These are phyloP conservation scores for Porphyrellus sp. DNA, from an alignment of 1,284 basidiomycete species.

Conservation along the genomic window DNA sequence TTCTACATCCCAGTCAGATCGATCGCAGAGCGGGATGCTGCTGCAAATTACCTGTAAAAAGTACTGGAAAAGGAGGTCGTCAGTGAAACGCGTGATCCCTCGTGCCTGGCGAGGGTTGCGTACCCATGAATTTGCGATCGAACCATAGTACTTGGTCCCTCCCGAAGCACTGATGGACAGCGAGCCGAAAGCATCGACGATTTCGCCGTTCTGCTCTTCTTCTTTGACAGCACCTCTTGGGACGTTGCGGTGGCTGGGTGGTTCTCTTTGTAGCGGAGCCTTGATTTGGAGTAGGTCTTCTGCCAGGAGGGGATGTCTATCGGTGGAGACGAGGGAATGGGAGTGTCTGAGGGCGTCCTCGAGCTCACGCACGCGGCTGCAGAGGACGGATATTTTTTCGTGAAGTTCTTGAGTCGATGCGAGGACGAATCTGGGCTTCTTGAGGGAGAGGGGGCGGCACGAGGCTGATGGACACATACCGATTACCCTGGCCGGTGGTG, in stretches of 20 bases:
- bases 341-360: constrained; percentile 66
- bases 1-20: constrained; percentile 44
- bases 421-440: constrained; percentile 60
- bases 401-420: constrained; percentile 80
- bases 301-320: constrained; percentile 61
- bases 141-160: constrained; percentile 69
- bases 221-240: constrained; percentile 41
- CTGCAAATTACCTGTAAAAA: constrained; percentile 57
- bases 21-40: constrained; percentile 6
- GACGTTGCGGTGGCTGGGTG: constrained; percentile 28
- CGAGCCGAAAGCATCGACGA: constrained; percentile 75
- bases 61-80: constrained; percentile 44
- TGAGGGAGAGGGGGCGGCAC: constrained; percentile 5
- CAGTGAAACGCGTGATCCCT: neutral
- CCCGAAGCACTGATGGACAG: constrained; percentile 67
- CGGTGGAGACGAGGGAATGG: constrained; percentile 57
- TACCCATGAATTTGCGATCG: constrained; percentile 75
- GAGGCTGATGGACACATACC: constrained; percentile 41
- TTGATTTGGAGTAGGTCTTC: constrained; percentile 72
- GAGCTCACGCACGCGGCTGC: constrained; percentile 70
- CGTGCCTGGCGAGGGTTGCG: neutral
- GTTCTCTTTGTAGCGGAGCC: constrained; percentile 67
- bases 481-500: constrained; percentile 77
- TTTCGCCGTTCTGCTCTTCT: constrained; percentile 63
- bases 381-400: constrained; percentile 74